Percentiles rank a stretch among this genome's conserved stretches.
phyloP scores from a whole-genome alignment of 2,329 filamentous ascomycete genomes.

The Xylaria sp. region DNA sequence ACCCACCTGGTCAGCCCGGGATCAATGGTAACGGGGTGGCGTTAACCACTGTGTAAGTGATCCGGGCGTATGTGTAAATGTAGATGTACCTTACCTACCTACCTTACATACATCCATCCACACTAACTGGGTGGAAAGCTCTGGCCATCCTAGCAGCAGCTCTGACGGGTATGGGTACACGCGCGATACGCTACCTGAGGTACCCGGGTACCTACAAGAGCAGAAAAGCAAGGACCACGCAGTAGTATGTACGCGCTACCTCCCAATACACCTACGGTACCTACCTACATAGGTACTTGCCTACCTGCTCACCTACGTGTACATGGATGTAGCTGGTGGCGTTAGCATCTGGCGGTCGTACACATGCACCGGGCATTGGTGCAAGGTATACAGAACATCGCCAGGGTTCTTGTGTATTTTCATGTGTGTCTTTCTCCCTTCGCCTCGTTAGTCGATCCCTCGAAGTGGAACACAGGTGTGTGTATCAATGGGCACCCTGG shows the following conservation, averaged over 20 bases:
- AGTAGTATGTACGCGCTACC: slow-evolving; percentile 11
- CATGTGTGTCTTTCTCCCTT: slow-evolving; percentile 10
- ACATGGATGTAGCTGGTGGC: slow-evolving; percentile 1
- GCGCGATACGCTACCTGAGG: not conserved
- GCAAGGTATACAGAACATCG: slow-evolving; percentile 3
- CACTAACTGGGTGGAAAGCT: no score
- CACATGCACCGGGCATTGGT: not conserved
- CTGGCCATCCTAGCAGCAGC: not conserved
- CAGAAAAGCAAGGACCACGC: slow-evolving; percentile 26
- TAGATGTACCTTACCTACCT: not conserved
- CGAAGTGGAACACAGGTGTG: slow-evolving; percentile 25
- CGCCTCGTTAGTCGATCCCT: not conserved
- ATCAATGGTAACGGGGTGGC: not conserved
- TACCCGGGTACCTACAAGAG: slow-evolving; percentile 2
- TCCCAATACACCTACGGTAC: not conserved
- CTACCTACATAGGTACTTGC: not conserved
- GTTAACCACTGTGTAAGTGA: not conserved
- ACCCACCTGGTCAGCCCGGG: not conserved
- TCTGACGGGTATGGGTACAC: not conserved
- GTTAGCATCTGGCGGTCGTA: slow-evolving; percentile 15
- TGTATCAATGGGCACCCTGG: slow-evolving; percentile 7
- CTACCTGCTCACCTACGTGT: not conserved
- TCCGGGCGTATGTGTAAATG: not conserved
- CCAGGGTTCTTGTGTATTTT: not conserved
- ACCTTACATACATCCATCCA: no score